Evolutionary conservation across 2,329 filamentous ascomycete genomes (phyloP), one percentile per base, ranked within the genome.

Genomic region (Exophiala sideris): DNA sequence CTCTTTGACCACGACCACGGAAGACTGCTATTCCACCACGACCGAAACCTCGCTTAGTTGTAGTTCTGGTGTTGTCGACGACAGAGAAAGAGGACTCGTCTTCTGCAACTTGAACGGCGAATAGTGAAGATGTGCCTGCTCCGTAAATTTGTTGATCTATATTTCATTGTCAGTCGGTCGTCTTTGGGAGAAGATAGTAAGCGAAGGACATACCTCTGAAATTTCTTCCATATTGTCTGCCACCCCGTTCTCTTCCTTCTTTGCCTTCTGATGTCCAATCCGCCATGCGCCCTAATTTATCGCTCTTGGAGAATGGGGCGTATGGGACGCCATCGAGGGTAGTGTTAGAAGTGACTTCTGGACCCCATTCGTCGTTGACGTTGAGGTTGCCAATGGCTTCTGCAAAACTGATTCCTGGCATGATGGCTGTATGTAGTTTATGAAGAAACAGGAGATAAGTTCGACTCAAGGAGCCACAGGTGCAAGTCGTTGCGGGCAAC

Each of bases 201-300:
- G 11, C 7, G n/a, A 20, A 20, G 18, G 21, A 65, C 71, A 59
- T 73, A 95, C 91, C 91, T 84, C 94, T 86, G 76, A 88, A 96
- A 74, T 91, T 94, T 65, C 92, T 83, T 74, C 92, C 91, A 74
- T 95, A 97, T 70, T 94, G 89, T 73, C 88, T 85, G 59, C 90
- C 89, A 64, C 88, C 87, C 67, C 91, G 79, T 64, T 94, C 89
- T 51, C 78, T 70, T 12, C 71, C 68, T 64, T 84, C 82, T 76
- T 96, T 96, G 72, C 88, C 85, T 70, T 96, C 94, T 45, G 85
- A 70, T 14, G 91, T 95, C 94, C 94, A 99, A 79, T 99, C 94
- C 58, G 94, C 94, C 91, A 99, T 97, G 72, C 94, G 91, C 69
- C 94, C 94, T 57, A 99, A 81, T 82, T 96, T 97, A 79, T 99